Evolutionary conservation across 441 rosid species (phyloP), one percentile per base, ranked within the genome.

Genomic region (Bocquillonia castaneifolia): DNA sequence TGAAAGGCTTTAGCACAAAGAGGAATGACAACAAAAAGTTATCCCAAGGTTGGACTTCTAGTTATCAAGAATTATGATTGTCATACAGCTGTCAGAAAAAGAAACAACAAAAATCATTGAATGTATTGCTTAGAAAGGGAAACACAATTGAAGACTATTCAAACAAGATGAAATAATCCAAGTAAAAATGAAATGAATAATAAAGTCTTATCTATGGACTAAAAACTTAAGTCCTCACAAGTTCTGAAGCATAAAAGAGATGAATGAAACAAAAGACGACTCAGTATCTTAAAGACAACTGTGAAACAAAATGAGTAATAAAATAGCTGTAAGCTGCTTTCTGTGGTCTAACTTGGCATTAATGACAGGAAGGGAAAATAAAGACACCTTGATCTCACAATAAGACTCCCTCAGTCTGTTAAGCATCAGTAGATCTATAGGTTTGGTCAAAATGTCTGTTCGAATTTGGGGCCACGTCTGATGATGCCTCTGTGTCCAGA

Each of bases 401-500:
- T 84, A 78, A 3, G 93, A 82, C 73, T 90, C 99, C 80, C 90
- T 92, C 63, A 95, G 80, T 78, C 67, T 81, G 68, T 89, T 95
- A 57, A 92, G 86, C 98, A 86, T 89, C 82, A 88, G 66, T 66
- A 90, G 69, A 79, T 92, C 98, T 45, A 95, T 76, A 54, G 97
- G 96, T 77, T 87, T 92, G 61, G 84, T 84, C 78, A 90, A 79
- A 76, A 84, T 75, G 74, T 95, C 97, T 22, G 90, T 89, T 69
- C 76, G 81, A 75, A 90, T 82, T 76, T 92, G 90, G 62, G 96
- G 96, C 99, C 99, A 95, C 2, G 87, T 89, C 76, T 95, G 93
- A 80, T 89, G 89, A 84, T 89, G 96, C 81, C 85, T 90, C 76
- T 95, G 99, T 65, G 90, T 91, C 98, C 99, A 90, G 23, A 95